phyloP scores from a whole-genome alignment of 2,329 filamentous ascomycete species.

The Hortaea sp. region DNA sequence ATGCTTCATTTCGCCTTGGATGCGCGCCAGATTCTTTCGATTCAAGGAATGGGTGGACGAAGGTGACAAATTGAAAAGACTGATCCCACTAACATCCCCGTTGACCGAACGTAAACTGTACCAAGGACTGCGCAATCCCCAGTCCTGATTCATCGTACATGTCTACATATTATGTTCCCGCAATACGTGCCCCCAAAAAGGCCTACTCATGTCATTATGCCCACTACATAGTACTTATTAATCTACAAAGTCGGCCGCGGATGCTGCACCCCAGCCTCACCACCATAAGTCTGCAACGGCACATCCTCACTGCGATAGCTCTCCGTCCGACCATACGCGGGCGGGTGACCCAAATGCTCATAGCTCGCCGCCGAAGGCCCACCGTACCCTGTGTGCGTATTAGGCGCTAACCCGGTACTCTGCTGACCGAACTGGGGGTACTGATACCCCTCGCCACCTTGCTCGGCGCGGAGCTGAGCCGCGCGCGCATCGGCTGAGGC shows the following conservation, averaged over 20 bases:
- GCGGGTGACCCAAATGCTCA: conserved; percentile 2
- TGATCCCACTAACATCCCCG: too few relatives aligned
- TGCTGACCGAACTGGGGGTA: conserved; percentile 5
- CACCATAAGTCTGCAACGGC: conserved; percentile 4
- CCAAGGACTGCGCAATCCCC: too few relatives aligned
- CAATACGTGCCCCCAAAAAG: too few relatives aligned
- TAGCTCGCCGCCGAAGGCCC: neutral
- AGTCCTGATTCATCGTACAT: too few relatives aligned
- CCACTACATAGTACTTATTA: too few relatives aligned
- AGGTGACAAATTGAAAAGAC: too few relatives aligned
- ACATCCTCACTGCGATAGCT: conserved; percentile 6
- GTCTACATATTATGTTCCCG: too few relatives aligned
- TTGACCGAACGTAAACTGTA: too few relatives aligned
- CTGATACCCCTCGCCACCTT: conserved; percentile 7
- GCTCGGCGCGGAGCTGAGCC: neutral
- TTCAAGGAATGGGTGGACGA: too few relatives aligned
- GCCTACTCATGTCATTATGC: too few relatives aligned
- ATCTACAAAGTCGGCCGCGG: conserved; percentile 1
- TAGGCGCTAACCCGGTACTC: neutral
- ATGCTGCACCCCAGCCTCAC: neutral
- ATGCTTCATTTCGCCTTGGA: too few relatives aligned
- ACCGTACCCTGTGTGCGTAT: neutral
- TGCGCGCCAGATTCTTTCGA: too few relatives aligned
- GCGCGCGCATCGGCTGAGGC: neutral
- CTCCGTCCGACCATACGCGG: conserved; percentile 3